phyloP scores from a whole-genome alignment of 257 asterid genomes.

The Vinca minor region DNA sequence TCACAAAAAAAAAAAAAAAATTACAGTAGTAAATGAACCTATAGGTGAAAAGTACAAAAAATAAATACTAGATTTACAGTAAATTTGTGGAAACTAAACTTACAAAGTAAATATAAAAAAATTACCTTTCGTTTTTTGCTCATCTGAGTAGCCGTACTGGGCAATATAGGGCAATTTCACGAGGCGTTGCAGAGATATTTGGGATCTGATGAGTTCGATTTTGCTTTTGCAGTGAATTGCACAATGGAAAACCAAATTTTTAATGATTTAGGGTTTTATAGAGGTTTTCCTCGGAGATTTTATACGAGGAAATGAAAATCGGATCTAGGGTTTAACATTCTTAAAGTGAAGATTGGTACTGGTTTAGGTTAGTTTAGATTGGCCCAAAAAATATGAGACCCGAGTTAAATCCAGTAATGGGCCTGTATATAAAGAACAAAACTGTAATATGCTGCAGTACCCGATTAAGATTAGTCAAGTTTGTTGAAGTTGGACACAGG shows the following conservation, averaged over 20 bases:
- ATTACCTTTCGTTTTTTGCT: slow-evolving; percentile 32
- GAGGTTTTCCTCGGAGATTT: not conserved
- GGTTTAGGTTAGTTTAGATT: not conserved
- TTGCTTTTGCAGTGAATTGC: not conserved
- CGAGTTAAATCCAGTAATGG: not conserved
- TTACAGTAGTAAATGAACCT: not conserved
- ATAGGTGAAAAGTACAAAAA: no score
- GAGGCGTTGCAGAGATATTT: no score
- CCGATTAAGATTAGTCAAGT: no score
- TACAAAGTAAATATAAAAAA: no score
- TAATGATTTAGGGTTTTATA: not conserved
- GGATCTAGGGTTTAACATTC: slow-evolving; percentile 14
- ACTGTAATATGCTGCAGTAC: no score
- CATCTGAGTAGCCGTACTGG: slow-evolving; percentile 27
- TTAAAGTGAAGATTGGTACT: not conserved
- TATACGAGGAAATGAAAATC: not conserved
- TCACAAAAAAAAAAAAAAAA: no score
- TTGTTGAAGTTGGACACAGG: no score
- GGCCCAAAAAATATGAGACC: no score
- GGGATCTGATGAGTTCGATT: slow-evolving; percentile 9
- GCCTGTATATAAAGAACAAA: no score
- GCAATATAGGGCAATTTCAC: slow-evolving; percentile 5
- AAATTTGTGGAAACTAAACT: no score
- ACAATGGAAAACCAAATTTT: slow-evolving; percentile 3
- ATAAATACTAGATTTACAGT: not conserved